Percentiles rank a stretch among this genome's conserved stretches.
These are phyloP conservation scores for Sequoiadendron giganteum DNA, from an alignment of 75 land plant species.

Conservation along the genomic window DNA sequence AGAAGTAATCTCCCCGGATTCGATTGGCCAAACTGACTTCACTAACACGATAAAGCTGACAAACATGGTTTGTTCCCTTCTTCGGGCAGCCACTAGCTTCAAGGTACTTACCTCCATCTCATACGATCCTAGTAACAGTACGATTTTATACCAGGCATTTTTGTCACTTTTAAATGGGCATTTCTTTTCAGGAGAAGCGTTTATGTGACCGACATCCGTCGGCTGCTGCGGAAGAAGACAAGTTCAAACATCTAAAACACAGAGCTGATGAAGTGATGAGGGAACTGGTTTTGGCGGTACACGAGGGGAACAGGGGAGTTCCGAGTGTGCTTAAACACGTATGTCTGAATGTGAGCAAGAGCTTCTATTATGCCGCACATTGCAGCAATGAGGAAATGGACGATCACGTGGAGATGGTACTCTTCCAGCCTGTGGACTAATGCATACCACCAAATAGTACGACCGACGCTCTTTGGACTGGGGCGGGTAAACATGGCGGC, in stretches of 20 bases:
- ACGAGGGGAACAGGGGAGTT: background rate
- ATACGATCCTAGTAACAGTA: no score
- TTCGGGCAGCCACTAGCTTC: background rate
- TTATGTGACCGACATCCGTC: background rate
- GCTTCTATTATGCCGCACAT: constrained; percentile 6
- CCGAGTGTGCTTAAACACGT: background rate
- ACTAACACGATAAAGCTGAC: background rate
- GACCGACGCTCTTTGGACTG: no score
- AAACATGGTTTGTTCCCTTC: background rate
- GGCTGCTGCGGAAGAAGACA: background rate
- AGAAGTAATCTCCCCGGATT: background rate
- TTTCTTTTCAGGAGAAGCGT: background rate
- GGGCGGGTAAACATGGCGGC: background rate
- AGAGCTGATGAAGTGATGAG: background rate
- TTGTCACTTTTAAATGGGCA: background rate
- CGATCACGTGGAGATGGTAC: background rate
- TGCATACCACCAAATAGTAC: background rate
- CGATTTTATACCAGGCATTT: no score
- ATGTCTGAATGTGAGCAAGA: background rate
- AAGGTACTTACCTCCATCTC: background rate
- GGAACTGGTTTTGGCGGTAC: background rate
- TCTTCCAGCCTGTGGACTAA: background rate
- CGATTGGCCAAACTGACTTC: background rate
- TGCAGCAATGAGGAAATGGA: constrained; percentile 5
- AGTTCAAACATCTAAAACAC: background rate